Percentiles rank a stretch among this genome's conserved stretches.
Evolutionary conservation across 1,284 basidiomycete genomes (phyloP).

Genomic region (Trichosporon sp.): DNA sequence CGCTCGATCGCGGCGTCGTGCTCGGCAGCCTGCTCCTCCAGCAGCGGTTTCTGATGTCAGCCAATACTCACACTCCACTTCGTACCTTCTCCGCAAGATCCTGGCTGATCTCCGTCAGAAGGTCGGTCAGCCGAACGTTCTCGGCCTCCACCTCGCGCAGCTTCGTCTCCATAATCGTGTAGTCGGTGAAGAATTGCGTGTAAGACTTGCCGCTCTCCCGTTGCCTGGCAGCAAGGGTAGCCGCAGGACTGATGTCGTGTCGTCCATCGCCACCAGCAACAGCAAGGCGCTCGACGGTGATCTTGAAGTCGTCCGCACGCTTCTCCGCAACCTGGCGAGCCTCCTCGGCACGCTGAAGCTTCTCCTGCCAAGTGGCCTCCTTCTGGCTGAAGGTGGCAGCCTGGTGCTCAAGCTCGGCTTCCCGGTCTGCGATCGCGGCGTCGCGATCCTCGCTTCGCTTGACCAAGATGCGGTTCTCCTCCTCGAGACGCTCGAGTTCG

Average conservation of each 20-base stretch:
- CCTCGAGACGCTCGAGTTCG: constrained; percentile 46
- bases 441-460: constrained; percentile 50
- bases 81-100: constrained; percentile 84
- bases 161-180: constrained; percentile 80
- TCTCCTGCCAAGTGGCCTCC: constrained; percentile 55
- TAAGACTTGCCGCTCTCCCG: constrained; percentile 64
- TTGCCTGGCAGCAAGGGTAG: constrained; percentile 75
- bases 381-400: constrained; percentile 52
- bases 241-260: constrained; percentile 69
- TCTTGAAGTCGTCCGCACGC: constrained; percentile 54
- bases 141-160: constrained; percentile 74
- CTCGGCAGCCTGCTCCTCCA: constrained; percentile 81
- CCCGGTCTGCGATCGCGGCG: constrained; percentile 48
- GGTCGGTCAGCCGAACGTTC: constrained; percentile 76
- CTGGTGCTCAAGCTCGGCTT: constrained; percentile 51
- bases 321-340: constrained; percentile 55
- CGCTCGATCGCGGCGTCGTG: constrained; percentile 78
- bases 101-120: constrained; percentile 59
- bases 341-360: constrained; percentile 55
- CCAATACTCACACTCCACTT: too few relatives aligned
- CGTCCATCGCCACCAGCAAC: constrained; percentile 40
- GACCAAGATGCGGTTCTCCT: constrained; percentile 50
- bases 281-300: constrained; percentile 53
- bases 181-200: constrained; percentile 72
- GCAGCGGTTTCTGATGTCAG: constrained; percentile 71